These are phyloP conservation scores for Rhizoctonia solani DNA, from an alignment of 1,284 basidiomycete species.

Conservation along the genomic window DNA sequence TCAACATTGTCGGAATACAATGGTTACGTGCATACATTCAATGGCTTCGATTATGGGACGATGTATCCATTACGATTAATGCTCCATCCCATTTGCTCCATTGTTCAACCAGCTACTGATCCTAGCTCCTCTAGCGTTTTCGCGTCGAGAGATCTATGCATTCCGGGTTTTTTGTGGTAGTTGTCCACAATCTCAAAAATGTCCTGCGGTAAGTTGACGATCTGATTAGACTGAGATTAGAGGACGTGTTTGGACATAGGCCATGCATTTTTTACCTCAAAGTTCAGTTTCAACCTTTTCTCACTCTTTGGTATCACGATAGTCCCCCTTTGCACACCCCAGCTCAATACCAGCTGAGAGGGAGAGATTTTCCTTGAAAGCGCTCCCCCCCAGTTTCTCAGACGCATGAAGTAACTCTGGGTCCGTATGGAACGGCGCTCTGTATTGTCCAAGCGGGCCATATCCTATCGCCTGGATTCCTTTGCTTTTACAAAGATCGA, in stretches of 20 bases:
- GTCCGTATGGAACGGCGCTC: slow-evolving; percentile 49
- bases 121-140: too few relatives aligned
- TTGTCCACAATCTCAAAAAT: slow-evolving; percentile 50
- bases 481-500: slow-evolving; percentile 58
- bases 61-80: too few relatives aligned
- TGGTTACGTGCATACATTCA: too few relatives aligned
- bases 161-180: slow-evolving; percentile 53
- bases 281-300: slow-evolving; percentile 56
- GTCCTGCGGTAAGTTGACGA: slow-evolving; percentile 48
- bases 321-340: slow-evolving; percentile 53
- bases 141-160: slow-evolving; percentile 56
- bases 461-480: slow-evolving; percentile 69
- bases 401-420: slow-evolving; percentile 53
- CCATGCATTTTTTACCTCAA: too few relatives aligned
- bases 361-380: slow-evolving; percentile 51
- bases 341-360: slow-evolving; percentile 59
- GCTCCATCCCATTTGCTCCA: too few relatives aligned
- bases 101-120: too few relatives aligned
- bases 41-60: too few relatives aligned
- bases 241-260: too few relatives aligned
- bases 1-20: slow-evolving; percentile 45
- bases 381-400: slow-evolving; percentile 37
- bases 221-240: slow-evolving; percentile 44
- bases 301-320: slow-evolving; percentile 56
- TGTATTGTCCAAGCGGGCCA: slow-evolving; percentile 61